Conservation (phyloP, 805 yeast genomes). For the Spathaspora hagerdaliae region DNA sequence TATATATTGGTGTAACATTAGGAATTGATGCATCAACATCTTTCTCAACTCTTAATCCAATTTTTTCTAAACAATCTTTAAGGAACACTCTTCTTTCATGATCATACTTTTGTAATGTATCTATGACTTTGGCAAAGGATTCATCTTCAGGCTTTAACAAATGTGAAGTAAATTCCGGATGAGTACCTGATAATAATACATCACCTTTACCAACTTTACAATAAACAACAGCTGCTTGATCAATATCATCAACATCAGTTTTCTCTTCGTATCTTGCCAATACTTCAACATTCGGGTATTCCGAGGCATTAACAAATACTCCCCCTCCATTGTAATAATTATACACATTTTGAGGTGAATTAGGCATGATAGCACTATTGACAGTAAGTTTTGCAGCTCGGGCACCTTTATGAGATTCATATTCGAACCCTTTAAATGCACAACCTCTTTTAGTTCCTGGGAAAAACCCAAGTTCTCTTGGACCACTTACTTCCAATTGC, state of each 20-base stretch:
- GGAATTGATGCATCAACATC: constrained; percentile 50
- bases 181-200: constrained; percentile 78
- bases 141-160: constrained; percentile 31
- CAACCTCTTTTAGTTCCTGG: constrained; percentile 85
- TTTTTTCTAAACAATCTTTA: constrained; percentile 47
- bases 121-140: constrained; percentile 24
- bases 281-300: constrained; percentile 58
- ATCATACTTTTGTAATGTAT: constrained; percentile 41
- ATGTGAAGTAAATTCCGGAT: constrained; percentile 77
- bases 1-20: constrained; percentile 59
- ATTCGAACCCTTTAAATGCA: constrained; percentile 75
- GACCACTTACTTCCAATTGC: constrained; percentile 74
- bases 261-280: constrained; percentile 64
- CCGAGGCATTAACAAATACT: constrained; percentile 71
- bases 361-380: constrained; percentile 25
- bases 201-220: constrained; percentile 70
- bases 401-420: constrained; percentile 75
- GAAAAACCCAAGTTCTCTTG: constrained; percentile 75
- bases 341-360: constrained; percentile 21
- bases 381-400: constrained; percentile 49
- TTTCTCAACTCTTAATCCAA: constrained; percentile 69
- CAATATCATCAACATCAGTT: constrained; percentile 45
- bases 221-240: constrained; percentile 67
- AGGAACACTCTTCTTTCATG: constrained; percentile 52
- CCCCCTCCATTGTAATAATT: constrained; percentile 89